These are phyloP conservation scores for Entomortierella beljakovae DNA, from an alignment of 192 early-diverging fungal species.

Conservation along the genomic window DNA sequence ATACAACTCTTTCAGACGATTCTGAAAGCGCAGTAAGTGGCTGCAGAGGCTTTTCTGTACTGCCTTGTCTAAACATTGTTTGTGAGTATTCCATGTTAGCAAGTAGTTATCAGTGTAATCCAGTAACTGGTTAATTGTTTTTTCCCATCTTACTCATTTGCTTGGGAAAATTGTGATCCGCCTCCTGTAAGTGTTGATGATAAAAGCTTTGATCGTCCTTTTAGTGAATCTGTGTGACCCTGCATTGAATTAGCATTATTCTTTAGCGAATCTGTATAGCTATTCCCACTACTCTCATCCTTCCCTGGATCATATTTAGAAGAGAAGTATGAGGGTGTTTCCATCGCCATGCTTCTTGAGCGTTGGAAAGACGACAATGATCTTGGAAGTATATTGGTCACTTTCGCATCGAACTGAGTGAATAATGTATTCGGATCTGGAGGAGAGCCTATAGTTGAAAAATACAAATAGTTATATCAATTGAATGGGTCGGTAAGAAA, in stretches of 20 bases:
- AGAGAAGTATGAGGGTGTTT: background rate
- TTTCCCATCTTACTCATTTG: slow-evolving; percentile 9
- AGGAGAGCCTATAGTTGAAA: slow-evolving; percentile 28
- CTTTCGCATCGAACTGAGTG: slow-evolving; percentile 15
- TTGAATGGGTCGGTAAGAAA: no score
- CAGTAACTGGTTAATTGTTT: background rate
- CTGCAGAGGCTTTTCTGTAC: background rate
- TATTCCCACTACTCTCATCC: slow-evolving; percentile 12
- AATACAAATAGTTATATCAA: no score
- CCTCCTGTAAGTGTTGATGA: background rate
- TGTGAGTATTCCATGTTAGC: no score
- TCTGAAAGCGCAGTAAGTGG: background rate
- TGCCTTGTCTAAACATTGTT: background rate
- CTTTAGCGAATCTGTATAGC: slow-evolving; percentile 1
- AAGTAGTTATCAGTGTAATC: no score
- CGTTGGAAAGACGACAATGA: slow-evolving; percentile 1
- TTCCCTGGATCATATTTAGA: slow-evolving; percentile 1
- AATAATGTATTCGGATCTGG: slow-evolving; percentile 35
- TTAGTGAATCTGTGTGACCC: background rate
- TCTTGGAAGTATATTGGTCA: background rate
- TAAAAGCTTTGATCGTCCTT: background rate
- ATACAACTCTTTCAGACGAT: slow-evolving; percentile 11
- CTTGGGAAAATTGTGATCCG: background rate
- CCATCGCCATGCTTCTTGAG: background rate
- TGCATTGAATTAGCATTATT: background rate